Conservation (phyloP, 306 rosid genomes). For the Casuarina glauca region DNA sequence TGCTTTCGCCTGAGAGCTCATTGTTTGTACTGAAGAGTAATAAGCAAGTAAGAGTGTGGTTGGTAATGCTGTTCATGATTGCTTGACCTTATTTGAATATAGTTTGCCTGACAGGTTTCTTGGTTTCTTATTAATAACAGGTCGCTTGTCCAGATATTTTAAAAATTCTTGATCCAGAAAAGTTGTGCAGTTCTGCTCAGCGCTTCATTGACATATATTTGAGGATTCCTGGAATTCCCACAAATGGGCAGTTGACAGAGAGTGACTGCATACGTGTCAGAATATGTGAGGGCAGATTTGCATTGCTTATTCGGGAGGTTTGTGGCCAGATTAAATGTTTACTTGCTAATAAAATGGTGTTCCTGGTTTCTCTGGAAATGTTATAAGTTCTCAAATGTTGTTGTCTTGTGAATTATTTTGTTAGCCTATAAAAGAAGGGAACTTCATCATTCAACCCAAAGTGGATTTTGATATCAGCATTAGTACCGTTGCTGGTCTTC, state of each 20-base stretch:
- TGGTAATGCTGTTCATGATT: conserved; percentile 6
- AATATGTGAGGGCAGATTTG: conserved; percentile 99
- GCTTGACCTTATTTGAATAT: conserved; percentile 8
- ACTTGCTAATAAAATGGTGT: neutral
- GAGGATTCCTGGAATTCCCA: conserved; percentile 88
- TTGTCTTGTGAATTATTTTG: conserved; percentile 28
- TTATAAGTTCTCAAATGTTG: neutral
- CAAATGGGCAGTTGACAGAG: conserved; percentile 82
- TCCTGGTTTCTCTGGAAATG: neutral
- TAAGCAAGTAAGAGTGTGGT: conserved; percentile 59
- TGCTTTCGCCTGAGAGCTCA: conserved; percentile 98
- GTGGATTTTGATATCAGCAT: conserved; percentile 98
- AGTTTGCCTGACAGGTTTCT: conserved; percentile 25
- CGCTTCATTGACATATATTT: conserved; percentile 91
- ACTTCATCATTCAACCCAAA: conserved; percentile 97
- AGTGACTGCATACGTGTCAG: conserved; percentile 95
- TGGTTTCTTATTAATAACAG: conserved; percentile 49
- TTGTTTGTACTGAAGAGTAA: conserved; percentile 94
- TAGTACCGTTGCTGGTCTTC: conserved; percentile 95
- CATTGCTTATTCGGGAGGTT: conserved; percentile 94
- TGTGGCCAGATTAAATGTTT: conserved; percentile 15
- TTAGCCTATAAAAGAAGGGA: conserved; percentile 98
- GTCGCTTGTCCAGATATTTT: conserved; percentile 89
- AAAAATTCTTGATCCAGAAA: conserved; percentile 84
- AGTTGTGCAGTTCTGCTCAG: conserved; percentile 94